phyloP scores from a whole-genome alignment of 208 protist species.

The Acanthamoeba triangularis region DNA sequence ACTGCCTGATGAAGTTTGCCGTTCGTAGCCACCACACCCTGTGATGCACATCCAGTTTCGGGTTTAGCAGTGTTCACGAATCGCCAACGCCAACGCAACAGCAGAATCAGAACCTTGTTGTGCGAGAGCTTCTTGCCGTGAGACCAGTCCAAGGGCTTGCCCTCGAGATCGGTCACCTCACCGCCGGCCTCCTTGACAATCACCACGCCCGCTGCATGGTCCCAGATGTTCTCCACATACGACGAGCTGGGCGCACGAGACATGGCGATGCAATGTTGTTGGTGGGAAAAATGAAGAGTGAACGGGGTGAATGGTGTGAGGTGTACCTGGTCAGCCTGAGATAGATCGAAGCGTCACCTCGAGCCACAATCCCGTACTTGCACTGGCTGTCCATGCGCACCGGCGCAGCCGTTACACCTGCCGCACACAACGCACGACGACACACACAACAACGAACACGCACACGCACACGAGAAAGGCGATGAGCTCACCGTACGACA shows the following conservation, averaged over 20 bases:
- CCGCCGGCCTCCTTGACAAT: slow-evolving; percentile 86
- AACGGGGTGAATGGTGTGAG: background rate
- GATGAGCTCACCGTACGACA: too few species aligned
- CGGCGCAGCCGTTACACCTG: background rate
- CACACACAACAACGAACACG: too few species aligned
- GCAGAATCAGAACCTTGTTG: slow-evolving; percentile 6
- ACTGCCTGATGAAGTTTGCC: slow-evolving; percentile 27
- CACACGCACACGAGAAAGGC: background rate
- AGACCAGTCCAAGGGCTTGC: slow-evolving; percentile 77
- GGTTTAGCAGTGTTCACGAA: background rate
- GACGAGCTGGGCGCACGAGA: background rate
- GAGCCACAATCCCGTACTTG: slow-evolving; percentile 86
- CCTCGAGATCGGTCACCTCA: slow-evolving; percentile 80
- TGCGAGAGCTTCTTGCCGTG: slow-evolving; percentile 68
- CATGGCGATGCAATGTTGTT: background rate
- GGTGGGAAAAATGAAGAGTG: background rate
- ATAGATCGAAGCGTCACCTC: slow-evolving; percentile 85
- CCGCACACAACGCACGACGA: too few species aligned
- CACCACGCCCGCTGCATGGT: slow-evolving; percentile 84
- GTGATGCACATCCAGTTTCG: too few species aligned
- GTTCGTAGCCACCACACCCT: slow-evolving; percentile 70
- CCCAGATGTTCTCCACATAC: slow-evolving; percentile 86
- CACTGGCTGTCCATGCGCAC: slow-evolving; percentile 87
- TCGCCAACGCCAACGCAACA: background rate
- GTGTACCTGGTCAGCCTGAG: slow-evolving; percentile 77